Evolutionary conservation across 169 alveolate species (phyloP), one percentile per base, ranked within the genome.

Genomic region (Plasmodium knowlesi): DNA sequence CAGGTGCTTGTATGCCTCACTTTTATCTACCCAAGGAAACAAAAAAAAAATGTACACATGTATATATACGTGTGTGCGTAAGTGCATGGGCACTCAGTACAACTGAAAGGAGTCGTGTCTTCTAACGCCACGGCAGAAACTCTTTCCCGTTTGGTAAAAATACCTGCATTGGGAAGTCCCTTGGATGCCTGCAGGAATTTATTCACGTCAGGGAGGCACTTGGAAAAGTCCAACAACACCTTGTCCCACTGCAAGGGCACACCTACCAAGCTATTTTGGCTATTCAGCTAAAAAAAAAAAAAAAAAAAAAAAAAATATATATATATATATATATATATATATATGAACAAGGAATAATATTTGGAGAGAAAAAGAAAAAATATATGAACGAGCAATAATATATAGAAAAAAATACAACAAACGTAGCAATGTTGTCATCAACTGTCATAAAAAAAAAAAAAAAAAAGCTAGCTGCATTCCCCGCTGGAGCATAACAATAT

Each of bases 161-260:
- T 76, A 89, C 90, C 88, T 54, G 71, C 82, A 53, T 67, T 89
- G 70, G 34, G 83, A 8, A 41, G 37, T 25, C 34, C 83, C 61
- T 79, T 89, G 16, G 83, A 79, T 53, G 90, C 78, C 61, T 79
- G 43, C 37, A 67, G 54, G 34, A 79, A 79, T 73, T 79, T 89
- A 41, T 67, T 57, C 28, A 89, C 19, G 37, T 89, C 90, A 78
- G 94, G 94, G 32, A 89, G 14, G 22, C 94, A 89, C 72, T 89
- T 89, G 39, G 88, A 80, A 76, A 89, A 89, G 57, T 89, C 90
- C 19, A 89, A 89, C 53, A 37, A n/a, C 30, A 74, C 70, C 67
- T 89, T 89, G 46, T 54, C 83, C 94, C 94, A 89, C n/a, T 14
- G 10, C 41, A 89, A 89, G 22, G 90, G 79, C 34, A 80, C 37